These are phyloP conservation scores for Trametes elegans DNA, from an alignment of 768 basidiomycete genomes.

Conservation along the genomic window DNA sequence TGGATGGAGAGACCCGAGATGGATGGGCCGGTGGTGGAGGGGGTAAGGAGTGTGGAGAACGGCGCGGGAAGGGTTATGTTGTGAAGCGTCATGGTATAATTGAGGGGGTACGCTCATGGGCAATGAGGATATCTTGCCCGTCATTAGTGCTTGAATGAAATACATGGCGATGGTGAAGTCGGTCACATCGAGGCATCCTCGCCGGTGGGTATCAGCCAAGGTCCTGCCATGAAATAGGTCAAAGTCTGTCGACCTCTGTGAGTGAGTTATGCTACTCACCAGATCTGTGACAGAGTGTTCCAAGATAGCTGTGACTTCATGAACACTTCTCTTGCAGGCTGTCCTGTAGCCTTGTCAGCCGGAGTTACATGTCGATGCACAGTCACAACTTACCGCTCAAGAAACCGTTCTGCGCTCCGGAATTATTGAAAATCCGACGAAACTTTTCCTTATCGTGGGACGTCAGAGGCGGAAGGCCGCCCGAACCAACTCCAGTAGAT, in stretches of 20 bases:
- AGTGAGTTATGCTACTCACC: conserved; percentile 2
- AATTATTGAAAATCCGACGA: conserved; percentile 48
- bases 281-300: conserved; percentile 16
- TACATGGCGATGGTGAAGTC: conserved; percentile 75
- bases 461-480: conserved; percentile 44
- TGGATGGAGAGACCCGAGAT: neutral
- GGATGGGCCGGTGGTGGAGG: conserved; percentile 8
- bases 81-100: conserved; percentile 43
- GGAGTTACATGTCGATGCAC: neutral
- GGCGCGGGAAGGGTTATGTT: neutral
- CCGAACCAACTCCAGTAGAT: neutral
- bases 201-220: conserved; percentile 56
- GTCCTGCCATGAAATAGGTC: conserved; percentile 38
- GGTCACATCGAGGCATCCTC: conserved; percentile 58
- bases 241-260: neutral
- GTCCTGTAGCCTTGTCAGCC: conserved; percentile 35
- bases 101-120: conserved; percentile 42
- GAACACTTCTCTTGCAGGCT: conserved; percentile 62
- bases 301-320: conserved; percentile 51
- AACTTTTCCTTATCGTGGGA: conserved; percentile 55
- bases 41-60: neutral
- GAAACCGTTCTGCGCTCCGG: conserved; percentile 50
- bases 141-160: conserved; percentile 58
- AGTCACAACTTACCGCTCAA: conserved; percentile 49
- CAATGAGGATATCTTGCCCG: conserved; percentile 35